These are phyloP conservation scores for Amanita subjunquillea DNA, from an alignment of 768 basidiomycete species.

Conservation along the genomic window DNA sequence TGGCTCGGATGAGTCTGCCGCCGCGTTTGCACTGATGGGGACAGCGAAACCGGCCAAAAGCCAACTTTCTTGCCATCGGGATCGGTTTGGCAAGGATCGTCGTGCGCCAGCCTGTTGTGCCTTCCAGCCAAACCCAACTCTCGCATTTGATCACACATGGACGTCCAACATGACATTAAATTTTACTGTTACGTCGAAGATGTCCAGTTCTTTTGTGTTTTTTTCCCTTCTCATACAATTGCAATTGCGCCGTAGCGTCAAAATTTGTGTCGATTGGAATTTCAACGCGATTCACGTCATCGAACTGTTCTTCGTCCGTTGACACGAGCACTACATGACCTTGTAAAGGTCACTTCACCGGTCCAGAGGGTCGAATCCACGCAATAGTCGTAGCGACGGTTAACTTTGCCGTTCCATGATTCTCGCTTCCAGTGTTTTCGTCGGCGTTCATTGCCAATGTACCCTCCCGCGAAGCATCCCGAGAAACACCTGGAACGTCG, in stretches of 20 bases:
- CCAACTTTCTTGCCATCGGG: constrained; percentile 17
- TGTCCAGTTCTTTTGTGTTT: no score
- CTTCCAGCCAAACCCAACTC: constrained; percentile 12
- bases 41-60: constrained; percentile 14
- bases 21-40: constrained; percentile 14
- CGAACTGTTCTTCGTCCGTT: neutral
- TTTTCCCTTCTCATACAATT: neutral
- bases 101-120: constrained; percentile 12
- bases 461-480: neutral
- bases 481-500: neutral
- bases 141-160: constrained; percentile 19
- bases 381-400: neutral
- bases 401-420: neutral
- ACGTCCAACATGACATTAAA: no score
- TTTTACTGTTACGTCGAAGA: neutral
- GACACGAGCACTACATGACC: neutral
- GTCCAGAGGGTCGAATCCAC: neutral
- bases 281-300: neutral
- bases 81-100: constrained; percentile 16
- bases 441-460: neutral
- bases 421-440: neutral
- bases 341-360: neutral
- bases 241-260: neutral
- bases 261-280: neutral
- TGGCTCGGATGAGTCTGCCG: neutral